phyloP scores from a whole-genome alignment of 768 basidiomycete genomes.

The Phlebiopsis flavidoalba region DNA sequence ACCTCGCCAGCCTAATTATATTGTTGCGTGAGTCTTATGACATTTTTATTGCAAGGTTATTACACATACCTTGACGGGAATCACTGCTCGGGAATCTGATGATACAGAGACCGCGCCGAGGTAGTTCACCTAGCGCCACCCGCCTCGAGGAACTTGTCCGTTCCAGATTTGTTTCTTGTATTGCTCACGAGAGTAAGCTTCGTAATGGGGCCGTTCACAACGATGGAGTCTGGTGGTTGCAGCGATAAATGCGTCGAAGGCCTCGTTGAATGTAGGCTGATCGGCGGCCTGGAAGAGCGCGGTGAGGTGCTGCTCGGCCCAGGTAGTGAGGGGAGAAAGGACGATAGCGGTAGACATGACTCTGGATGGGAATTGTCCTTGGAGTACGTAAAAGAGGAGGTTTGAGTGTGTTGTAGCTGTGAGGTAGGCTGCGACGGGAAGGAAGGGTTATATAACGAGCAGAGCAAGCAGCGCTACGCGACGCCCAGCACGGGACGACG shows the following conservation, averaged over 20 bases:
- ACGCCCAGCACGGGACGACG: background rate
- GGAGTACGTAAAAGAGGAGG: background rate
- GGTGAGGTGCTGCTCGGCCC: conserved; percentile 36
- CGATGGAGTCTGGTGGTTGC: conserved; percentile 22
- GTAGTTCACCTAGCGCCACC: conserved; percentile 5
- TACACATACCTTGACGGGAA: background rate
- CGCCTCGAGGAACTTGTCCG: conserved; percentile 5
- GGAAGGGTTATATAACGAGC: background rate
- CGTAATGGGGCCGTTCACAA: conserved; percentile 42
- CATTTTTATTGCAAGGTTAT: background rate
- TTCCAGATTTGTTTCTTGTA: conserved; percentile 35
- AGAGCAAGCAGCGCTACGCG: background rate
- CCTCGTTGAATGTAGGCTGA: conserved; percentile 26
- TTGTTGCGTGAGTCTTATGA: background rate
- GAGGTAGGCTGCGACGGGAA: background rate
- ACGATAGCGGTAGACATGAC: conserved; percentile 25
- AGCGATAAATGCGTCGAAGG: conserved; percentile 39
- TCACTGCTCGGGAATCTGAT: background rate
- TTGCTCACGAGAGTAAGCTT: conserved; percentile 30
- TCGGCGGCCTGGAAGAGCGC: conserved; percentile 36
- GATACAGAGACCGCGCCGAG: conserved; percentile 7
- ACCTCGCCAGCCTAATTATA: conserved; percentile 19
- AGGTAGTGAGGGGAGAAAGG: conserved; percentile 37
- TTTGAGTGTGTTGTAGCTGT: background rate
- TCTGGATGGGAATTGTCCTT: background rate